Conservation (phyloP, 768 basidiomycete species). For the Rickenella mellea region DNA sequence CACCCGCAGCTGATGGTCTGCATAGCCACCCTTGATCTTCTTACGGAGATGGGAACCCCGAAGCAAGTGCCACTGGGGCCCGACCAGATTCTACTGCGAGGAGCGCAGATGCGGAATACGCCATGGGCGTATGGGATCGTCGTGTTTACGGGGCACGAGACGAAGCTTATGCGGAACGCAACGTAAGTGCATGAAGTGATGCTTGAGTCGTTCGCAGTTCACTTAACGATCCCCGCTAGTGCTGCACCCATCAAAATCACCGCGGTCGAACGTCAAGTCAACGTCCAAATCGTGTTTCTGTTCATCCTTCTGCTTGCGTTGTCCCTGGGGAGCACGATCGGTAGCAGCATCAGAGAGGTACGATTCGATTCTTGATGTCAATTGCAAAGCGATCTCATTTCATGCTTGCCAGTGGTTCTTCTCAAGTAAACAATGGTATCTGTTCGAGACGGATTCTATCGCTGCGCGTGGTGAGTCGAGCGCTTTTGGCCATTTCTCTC, state of each 20-base stretch:
- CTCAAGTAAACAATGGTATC: constrained; percentile 83
- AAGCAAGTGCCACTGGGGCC: constrained; percentile 88
- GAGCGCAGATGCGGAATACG: constrained; percentile 93
- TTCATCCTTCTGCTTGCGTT: constrained; percentile 82
- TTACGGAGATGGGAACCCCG: constrained; percentile 46
- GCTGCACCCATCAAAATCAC: constrained; percentile 96
- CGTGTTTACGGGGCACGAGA: constrained; percentile 96
- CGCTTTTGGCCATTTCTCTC: background rate
- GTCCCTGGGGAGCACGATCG: constrained; percentile 86
- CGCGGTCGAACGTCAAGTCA: constrained; percentile 92
- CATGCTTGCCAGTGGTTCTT: constrained; percentile 78
- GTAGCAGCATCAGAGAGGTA: constrained; percentile 78
- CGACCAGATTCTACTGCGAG: constrained; percentile 87
- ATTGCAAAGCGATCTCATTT: background rate
- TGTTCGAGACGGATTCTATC: constrained; percentile 54
- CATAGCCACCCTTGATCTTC: constrained; percentile 59
- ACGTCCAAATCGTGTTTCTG: constrained; percentile 90
- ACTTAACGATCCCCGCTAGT: constrained; percentile 28
- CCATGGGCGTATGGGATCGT: constrained; percentile 92
- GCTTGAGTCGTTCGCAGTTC: background rate
- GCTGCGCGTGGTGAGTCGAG: constrained; percentile 49
- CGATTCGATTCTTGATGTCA: constrained; percentile 13
- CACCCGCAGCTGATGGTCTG: constrained; percentile 26
- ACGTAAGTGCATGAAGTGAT: constrained; percentile 49
- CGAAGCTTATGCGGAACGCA: constrained; percentile 96